Conservation (phyloP, 2,329 filamentous ascomycete species). For the Westerdykella sp. region DNA sequence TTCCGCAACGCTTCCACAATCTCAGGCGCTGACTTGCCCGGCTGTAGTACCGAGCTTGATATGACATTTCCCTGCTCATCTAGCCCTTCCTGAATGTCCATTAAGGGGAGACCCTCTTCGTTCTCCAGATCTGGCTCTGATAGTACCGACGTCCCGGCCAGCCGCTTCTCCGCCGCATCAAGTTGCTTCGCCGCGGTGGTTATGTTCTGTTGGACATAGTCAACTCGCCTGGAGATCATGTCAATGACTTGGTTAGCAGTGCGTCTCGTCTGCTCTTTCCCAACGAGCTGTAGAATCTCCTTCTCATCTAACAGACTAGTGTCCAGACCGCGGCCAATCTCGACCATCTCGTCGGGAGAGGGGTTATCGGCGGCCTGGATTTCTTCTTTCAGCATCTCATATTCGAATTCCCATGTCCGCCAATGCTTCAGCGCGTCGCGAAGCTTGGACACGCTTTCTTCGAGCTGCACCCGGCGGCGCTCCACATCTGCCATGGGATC, state of each 20-base stretch:
- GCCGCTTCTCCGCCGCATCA: conserved; percentile 60
- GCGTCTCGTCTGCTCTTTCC: conserved; percentile 43
- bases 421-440: conserved; percentile 75
- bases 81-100: conserved; percentile 85
- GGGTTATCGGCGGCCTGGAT: conserved; percentile 46
- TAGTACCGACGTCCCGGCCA: conserved; percentile 53
- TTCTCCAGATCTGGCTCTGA: conserved; percentile 57
- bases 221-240: conserved; percentile 67
- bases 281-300: conserved; percentile 52
- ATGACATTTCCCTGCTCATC: conserved; percentile 86
- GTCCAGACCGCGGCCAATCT: conserved; percentile 53
- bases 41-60: conserved; percentile 46
- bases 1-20: conserved; percentile 69
- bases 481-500: conserved; percentile 64
- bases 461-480: conserved; percentile 65
- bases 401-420: conserved; percentile 87
- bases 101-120: conserved; percentile 69
- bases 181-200: conserved; percentile 67
- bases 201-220: conserved; percentile 84
- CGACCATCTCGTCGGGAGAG: conserved; percentile 25
- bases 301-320: conserved; percentile 59
- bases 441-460: conserved; percentile 68
- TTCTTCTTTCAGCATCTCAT: conserved; percentile 81
- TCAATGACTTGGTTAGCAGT: conserved; percentile 58
- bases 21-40: conserved; percentile 60